phyloP scores from a whole-genome alignment of 768 basidiomycete genomes.

The Austroboletus eburneus region DNA sequence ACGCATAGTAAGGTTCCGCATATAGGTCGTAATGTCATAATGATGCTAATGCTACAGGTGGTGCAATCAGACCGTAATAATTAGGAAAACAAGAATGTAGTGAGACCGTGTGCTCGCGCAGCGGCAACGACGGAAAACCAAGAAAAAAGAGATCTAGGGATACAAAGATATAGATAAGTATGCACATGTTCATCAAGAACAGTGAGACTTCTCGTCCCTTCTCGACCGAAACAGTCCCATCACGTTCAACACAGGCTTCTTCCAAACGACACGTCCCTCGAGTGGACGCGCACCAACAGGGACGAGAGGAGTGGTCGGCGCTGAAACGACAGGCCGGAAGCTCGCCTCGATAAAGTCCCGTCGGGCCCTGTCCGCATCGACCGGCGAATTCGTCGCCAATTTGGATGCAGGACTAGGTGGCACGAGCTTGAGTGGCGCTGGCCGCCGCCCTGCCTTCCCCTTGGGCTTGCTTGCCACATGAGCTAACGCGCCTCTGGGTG shows the following conservation, averaged over 20 bases:
- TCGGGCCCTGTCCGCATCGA: constrained; percentile 33
- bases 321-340: constrained; percentile 31
- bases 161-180: no score
- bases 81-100: no score
- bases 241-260: constrained; percentile 24
- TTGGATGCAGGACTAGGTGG: constrained; percentile 31
- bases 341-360: constrained; percentile 43
- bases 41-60: no score
- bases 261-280: constrained; percentile 3
- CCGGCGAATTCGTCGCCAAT: constrained; percentile 33
- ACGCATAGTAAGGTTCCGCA: no score
- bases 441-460: constrained; percentile 36
- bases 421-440: constrained; percentile 39
- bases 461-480: constrained; percentile 12
- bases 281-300: background rate
- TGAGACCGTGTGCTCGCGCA: no score
- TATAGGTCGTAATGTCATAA: no score
- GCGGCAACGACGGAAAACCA: no score
- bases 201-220: constrained; percentile 20
- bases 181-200: no score
- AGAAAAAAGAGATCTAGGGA: no score
- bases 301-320: background rate
- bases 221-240: constrained; percentile 31
- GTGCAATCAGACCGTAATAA: no score
- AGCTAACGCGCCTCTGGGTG: background rate